These are phyloP conservation scores for Stipa capillata DNA, from an alignment of 176 grass and related monocot species.

Conservation along the genomic window DNA sequence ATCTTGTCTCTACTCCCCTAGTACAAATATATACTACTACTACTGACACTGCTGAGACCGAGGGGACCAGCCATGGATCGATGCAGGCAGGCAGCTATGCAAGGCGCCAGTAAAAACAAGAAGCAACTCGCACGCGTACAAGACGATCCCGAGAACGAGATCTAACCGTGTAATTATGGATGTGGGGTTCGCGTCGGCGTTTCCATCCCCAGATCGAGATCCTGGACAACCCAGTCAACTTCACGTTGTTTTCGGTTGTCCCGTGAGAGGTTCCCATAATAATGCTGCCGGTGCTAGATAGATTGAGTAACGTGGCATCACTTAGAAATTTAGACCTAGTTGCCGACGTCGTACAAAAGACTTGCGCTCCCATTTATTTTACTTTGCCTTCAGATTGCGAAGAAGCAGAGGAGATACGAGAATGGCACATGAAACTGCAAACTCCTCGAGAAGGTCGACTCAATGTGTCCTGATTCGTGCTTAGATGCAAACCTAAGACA, in stretches of 20 bases:
- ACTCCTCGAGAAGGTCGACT: background rate
- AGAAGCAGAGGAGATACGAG: no score
- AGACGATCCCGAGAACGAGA: background rate
- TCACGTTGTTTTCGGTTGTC: background rate
- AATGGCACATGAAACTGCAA: no score
- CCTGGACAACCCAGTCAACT: background rate
- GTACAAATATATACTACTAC: no score
- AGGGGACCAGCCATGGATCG: background rate
- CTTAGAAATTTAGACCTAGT: background rate
- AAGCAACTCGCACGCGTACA: background rate
- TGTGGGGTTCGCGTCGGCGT: background rate
- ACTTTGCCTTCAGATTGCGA: no score
- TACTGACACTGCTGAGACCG: no score
- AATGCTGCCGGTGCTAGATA: background rate
- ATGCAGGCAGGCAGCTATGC: background rate
- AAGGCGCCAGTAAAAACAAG: background rate
- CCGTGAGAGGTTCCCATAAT: background rate
- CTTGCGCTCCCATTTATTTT: no score
- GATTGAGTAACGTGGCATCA: background rate
- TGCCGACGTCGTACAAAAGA: no score
- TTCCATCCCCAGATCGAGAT: background rate
- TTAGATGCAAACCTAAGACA: background rate
- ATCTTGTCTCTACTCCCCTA: background rate
- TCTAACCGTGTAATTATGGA: conserved; percentile 3
- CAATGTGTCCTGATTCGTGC: background rate